Evolutionary conservation across 75 land plant species (phyloP).

Genomic region (Selaginella tamariscina): DNA sequence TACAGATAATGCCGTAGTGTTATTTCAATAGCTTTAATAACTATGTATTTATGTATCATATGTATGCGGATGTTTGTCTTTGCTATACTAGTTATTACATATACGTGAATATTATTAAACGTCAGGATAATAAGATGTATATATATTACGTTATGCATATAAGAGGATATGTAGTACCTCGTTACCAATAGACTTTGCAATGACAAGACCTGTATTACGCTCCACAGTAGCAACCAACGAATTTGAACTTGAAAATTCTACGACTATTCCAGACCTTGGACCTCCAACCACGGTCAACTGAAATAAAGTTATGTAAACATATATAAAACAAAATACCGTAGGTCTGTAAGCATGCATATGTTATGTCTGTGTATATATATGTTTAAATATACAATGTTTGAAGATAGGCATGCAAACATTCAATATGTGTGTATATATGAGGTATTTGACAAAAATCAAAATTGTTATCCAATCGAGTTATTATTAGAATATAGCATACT

Average conservation of each 20-base stretch:
- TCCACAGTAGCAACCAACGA: constrained; percentile 40
- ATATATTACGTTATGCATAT: not conserved
- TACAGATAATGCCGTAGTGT: not conserved
- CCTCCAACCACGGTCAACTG: constrained; percentile 72
- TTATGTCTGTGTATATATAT: not conserved
- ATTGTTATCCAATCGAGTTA: not conserved
- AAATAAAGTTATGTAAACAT: not conserved
- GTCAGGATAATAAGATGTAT: not conserved
- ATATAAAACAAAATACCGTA: no score
- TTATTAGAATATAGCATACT: constrained; percentile 10
- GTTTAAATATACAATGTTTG: not conserved
- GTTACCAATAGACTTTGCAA: constrained; percentile 61
- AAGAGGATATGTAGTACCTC: constrained; percentile 37
- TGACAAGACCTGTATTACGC: constrained; percentile 37
- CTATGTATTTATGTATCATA: no score
- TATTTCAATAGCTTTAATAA: not conserved
- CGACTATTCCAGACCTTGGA: constrained; percentile 39
- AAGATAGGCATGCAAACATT: not conserved
- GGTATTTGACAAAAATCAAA: constrained; percentile 4
- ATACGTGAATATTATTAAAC: no score
- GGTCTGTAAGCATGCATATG: no score
- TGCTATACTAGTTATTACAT: no score
- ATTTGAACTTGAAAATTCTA: constrained; percentile 45
- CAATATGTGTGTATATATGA: not conserved
- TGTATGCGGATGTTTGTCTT: no score